Percentiles rank a stretch among this genome's conserved stretches.
Evolutionary conservation across 2,329 filamentous ascomycete species (phyloP).

Genomic region (Metarhizium album): DNA sequence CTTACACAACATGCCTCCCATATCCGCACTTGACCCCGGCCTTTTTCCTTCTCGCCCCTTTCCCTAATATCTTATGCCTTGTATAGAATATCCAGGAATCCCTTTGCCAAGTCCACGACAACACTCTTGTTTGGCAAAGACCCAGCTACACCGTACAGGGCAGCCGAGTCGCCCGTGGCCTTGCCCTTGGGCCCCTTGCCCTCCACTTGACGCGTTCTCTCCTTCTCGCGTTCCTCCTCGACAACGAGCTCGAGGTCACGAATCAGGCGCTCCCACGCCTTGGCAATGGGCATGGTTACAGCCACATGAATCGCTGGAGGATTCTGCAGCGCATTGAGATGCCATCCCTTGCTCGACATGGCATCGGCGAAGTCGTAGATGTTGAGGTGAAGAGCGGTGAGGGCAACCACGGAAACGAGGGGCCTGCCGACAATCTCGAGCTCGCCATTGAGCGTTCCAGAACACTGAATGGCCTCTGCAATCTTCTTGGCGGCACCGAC

Average conservation of each 20-base stretch:
- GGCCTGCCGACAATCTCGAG: slow-evolving; percentile 75
- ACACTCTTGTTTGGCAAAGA: slow-evolving; percentile 93
- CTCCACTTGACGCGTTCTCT: slow-evolving; percentile 59
- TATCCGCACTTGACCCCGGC: neutral
- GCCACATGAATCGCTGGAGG: slow-evolving; percentile 90
- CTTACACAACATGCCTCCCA: neutral
- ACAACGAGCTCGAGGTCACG: slow-evolving; percentile 57
- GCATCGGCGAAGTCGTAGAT: slow-evolving; percentile 91
- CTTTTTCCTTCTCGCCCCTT: neutral
- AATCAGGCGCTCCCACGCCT: slow-evolving; percentile 70
- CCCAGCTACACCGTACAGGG: slow-evolving; percentile 89
- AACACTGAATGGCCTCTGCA: slow-evolving; percentile 58
- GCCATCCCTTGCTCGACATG: slow-evolving; percentile 80
- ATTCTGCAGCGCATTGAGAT: slow-evolving; percentile 86
- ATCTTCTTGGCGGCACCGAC: slow-evolving; percentile 81
- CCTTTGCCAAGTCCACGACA: slow-evolving; percentile 78
- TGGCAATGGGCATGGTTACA: slow-evolving; percentile 77
- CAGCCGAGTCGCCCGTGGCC: slow-evolving; percentile 68
- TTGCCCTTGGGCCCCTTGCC: slow-evolving; percentile 55
- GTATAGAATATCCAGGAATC: slow-evolving; percentile 88
- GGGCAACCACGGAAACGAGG: slow-evolving; percentile 82
- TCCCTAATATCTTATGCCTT: slow-evolving; percentile 50
- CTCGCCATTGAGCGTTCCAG: slow-evolving; percentile 58
- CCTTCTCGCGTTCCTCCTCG: slow-evolving; percentile 70
- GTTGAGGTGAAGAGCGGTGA: slow-evolving; percentile 72